Percentiles rank a stretch among this genome's conserved stretches.
Evolutionary conservation across 495 filamentous ascomycete species (phyloP).

Genomic region (Podospora fimiseda): DNA sequence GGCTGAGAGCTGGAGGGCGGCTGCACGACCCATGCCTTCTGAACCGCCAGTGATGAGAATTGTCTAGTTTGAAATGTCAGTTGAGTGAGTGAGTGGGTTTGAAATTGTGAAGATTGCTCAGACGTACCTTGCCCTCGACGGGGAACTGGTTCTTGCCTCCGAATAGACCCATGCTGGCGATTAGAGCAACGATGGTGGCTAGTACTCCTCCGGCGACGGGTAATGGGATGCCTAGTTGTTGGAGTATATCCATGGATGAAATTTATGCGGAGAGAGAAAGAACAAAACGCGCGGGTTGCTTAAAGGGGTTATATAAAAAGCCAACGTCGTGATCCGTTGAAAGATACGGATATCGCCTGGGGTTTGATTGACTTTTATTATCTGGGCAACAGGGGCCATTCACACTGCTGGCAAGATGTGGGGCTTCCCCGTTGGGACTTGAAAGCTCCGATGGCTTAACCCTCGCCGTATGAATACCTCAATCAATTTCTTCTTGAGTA

Average conservation of each 20-base stretch:
- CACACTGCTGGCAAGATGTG: too few relatives aligned
- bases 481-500: too few relatives aligned
- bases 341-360: background rate
- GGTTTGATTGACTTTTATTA: conserved; percentile 3
- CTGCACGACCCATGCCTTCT: conserved; percentile 78
- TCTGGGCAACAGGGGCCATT: too few relatives aligned
- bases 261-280: background rate
- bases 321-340: background rate
- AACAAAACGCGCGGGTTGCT: too few relatives aligned
- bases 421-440: too few relatives aligned
- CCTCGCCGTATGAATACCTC: too few relatives aligned
- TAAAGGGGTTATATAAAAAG: background rate
- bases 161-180: conserved; percentile 59
- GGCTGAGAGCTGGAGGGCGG: conserved; percentile 62
- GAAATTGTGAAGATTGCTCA: background rate
- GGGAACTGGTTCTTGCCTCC: conserved; percentile 66
- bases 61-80: conserved; percentile 46
- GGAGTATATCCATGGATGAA: conserved; percentile 14
- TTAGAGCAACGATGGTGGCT: conserved; percentile 40
- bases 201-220: conserved; percentile 32
- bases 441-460: too few relatives aligned
- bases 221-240: conserved; percentile 7
- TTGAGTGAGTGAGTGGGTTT: background rate
- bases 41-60: conserved; percentile 87
- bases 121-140: conserved; percentile 69